Base-by-base conservation (phyloP, 2,329 filamentous ascomycete genomes). In the Scytalidium lignicola region DNA sequence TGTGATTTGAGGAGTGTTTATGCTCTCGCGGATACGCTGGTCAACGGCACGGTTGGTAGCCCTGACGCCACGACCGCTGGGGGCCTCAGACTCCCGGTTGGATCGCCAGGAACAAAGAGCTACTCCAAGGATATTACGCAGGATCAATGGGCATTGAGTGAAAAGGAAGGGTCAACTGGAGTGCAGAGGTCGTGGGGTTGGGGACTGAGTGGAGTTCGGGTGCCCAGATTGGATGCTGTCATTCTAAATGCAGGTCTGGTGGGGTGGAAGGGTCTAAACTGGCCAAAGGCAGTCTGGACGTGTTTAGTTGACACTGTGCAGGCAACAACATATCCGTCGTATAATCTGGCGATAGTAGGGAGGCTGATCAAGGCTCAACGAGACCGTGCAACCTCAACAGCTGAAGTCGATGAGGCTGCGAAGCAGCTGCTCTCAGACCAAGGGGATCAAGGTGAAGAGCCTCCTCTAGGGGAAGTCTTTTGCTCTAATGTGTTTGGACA, bases 401-500 rank as follows among this genome's bases (percentile, higher is more conserved):
- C 28, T 17, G 46, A 47, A 9, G 50, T 44, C 15, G 57, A 57
- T 18, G 55, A 58, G 32, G 46, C 13, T 62, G 67, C 2, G 21
- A 64, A 67, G 53, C 52, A 53, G 8, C 46, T 61, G 21, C 47
- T 57, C 42, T 52, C 39, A 45, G 42, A 51, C 17, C 50, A 56
- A 20, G 32, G 32, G 15, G 43, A 53, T 13, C 49, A 49, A 26
- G 18, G 47, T 10, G 58, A 70, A 15, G 79, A 83, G 50, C 83
- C 85, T 1, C 70, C 73, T 4, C 71, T 99, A 1, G 91, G 90
- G 2, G 78, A 89, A 57, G 82, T 96, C 17, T 99, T 97, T 65
- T 86, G 85, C 65, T 86, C 92, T 44, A 97, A 97, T 63, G 79
- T 96, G 23, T 97, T 99, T 64, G 93, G 93, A 0, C 93, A 99